Evolutionary conservation across 2,329 filamentous ascomycete species (phyloP), one percentile per base, ranked within the genome.

Genomic region (Botrytis aclada): DNA sequence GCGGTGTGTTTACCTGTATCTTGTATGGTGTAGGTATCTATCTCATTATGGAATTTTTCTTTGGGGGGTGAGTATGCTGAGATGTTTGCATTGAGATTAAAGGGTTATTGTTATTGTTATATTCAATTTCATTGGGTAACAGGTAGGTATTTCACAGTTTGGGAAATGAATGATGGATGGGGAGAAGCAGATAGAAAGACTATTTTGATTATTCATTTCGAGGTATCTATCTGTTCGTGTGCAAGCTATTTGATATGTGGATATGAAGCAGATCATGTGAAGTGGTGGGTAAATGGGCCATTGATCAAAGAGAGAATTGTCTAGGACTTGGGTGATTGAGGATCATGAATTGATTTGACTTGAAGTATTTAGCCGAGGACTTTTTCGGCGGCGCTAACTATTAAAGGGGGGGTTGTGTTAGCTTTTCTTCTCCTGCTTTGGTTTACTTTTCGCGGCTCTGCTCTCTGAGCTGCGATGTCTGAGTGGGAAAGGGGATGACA

Each of bases 341-440:
- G 34, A 39, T 62, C 20, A 14, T 60, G 20, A 60, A 1, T 22
- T 18, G 34, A 18, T 29, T 18, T 18, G 12, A 25, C 16, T 41
- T 62, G 37, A 4, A 22, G 14, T n/a, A 2, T 45, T 74, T 65
- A 85, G 73, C 80, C 83, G 65, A 86, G 78, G 34, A 86, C 84
- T 74, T 86, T 86, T 76, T 85, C 84, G 39, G 85, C 85, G 61
- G 83, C 80, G 61, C 84, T 86, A 37, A 86, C 85, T 85, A 74
- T 61, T 12, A 14, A 9, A 37, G 20, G 45, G 7, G 45, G 7
- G 4, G 14, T 1, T 41, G n/a, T 18, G 65, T 67, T 67, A 67
- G 65, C 29, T 16, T 56, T 29, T n/a, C n/a, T 37, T 12, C 16
- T n/a, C 8, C n/a, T n/a, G 10, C 32, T 47, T 39, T 32, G 12